Base-by-base conservation (phyloP, 352 stramenopile genomes). In the Pythium phragmitis region DNA sequence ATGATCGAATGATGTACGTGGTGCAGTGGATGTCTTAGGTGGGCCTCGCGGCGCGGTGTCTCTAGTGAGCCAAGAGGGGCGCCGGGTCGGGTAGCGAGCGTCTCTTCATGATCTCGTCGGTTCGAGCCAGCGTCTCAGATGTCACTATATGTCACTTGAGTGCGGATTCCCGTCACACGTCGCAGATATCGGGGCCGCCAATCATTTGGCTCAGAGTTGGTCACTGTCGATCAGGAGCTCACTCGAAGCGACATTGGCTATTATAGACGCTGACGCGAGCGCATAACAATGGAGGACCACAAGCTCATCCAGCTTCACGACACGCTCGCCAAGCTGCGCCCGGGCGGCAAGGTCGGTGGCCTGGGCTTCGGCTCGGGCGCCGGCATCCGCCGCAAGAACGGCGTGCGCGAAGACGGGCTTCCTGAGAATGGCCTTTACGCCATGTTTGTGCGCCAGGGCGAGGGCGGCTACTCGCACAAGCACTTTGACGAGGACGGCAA, bases 291-390 rank as follows among this genome's bases (percentile, higher is more conserved):
- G 85, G 85, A 94, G 73, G 80, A 91, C 41, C 66, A 78, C 67
- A 94, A 94, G 79, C 83, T 94, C 53, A 80, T 92, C 57, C 73
- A 85, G 60, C 75, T 94, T 60, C 85, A 94, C 76, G 83, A 94
- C 57, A 85, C 89, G 78, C 83, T 94, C 62, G 89, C 85, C 7
- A 88, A 87, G 79, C 80, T 94, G 49, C 85, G 85, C 16, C 85
- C 85, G 9, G 83, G 85, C 41, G 85, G 85, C 60, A 94, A 92
- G 60, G 88, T 91, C 79, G 85, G 85, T 36, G 85, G 85, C 21
- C 79, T 94, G 16, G 85, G 85, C 16, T 91, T 90, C 56, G 79
- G 77, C 21, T 77, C 79, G 6, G 55, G 65, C 6, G 74, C 70
- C 16, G 82, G 76, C 30, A 72, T 73, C 45, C 63, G 64, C 33